phyloP scores from a whole-genome alignment of 2,329 filamentous ascomycete species.

The Fusarium sp. region DNA sequence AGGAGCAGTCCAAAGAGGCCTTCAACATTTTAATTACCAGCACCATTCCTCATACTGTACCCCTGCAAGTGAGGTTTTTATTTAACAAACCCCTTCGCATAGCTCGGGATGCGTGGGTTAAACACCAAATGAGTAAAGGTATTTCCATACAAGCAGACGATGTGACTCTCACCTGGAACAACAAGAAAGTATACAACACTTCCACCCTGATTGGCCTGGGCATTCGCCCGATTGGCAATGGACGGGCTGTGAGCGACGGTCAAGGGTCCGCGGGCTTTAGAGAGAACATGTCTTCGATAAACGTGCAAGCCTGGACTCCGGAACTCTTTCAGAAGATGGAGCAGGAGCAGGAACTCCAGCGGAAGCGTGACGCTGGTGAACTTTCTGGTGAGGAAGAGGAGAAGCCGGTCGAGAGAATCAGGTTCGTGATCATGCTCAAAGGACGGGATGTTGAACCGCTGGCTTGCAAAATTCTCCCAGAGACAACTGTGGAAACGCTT shows the following conservation, averaged over 20 bases:
- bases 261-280: conserved; percentile 60
- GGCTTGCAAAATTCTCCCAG: conserved; percentile 59
- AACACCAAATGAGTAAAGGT: conserved; percentile 60
- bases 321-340: conserved; percentile 63
- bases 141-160: conserved; percentile 49
- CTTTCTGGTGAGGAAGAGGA: conserved; percentile 45
- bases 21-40: conserved; percentile 64
- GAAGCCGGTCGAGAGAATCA: conserved; percentile 42
- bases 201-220: conserved; percentile 76
- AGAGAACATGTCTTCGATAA: conserved; percentile 77
- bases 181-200: conserved; percentile 75
- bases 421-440: conserved; percentile 62
- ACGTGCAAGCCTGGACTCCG: conserved; percentile 80
- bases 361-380: conserved; percentile 53
- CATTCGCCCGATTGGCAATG: conserved; percentile 55
- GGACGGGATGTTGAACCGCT: conserved; percentile 59
- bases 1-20: conserved; percentile 30
- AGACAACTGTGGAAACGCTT: conserved; percentile 69
- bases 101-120: conserved; percentile 75
- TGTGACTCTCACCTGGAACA: conserved; percentile 82
- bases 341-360: conserved; percentile 57
- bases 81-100: conserved; percentile 72
- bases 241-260: conserved; percentile 52
- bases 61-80: conserved; percentile 64
- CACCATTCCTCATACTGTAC: conserved; percentile 64